These are phyloP conservation scores for Colletotrichum gloeosporioides DNA, from an alignment of 2,329 filamentous ascomycete genomes.

Conservation along the genomic window DNA sequence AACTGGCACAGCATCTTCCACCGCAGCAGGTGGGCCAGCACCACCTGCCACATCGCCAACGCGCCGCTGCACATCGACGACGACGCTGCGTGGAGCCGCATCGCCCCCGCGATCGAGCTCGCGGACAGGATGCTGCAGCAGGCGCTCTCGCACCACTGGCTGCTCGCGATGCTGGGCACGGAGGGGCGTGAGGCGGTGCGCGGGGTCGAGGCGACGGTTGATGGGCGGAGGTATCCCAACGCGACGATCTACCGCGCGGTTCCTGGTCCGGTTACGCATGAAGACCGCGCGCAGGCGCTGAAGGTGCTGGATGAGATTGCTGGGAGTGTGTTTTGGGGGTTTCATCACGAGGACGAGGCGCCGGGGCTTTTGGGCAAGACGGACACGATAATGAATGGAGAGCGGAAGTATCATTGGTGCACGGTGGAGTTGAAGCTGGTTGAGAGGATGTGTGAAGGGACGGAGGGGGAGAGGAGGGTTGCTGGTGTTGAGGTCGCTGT, in stretches of 20 bases:
- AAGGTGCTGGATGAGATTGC: not conserved
- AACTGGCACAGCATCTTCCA: constrained; percentile 4
- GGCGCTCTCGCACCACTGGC: not conserved
- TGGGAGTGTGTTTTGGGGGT: not conserved
- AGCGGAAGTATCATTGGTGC: not conserved
- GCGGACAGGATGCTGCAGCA: not conserved
- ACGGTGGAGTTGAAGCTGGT: not conserved
- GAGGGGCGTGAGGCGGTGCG: not conserved
- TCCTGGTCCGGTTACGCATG: not conserved
- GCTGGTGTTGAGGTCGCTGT: not conserved
- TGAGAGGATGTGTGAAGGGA: not conserved
- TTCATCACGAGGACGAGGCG: not conserved
- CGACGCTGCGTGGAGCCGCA: not conserved
- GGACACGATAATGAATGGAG: not conserved
- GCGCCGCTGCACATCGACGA: not conserved
- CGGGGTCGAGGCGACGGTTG: not conserved
- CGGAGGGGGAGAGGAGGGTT: not conserved
- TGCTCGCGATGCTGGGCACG: not conserved
- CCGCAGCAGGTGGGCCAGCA: not conserved
- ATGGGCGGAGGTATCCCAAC: not conserved
- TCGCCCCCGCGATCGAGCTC: not conserved
- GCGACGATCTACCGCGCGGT: not conserved
- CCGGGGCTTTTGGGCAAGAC: not conserved
- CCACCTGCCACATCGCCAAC: not conserved
- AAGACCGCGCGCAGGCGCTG: not conserved